phyloP scores from a whole-genome alignment of 305 asterid genomes.

The Striga hermonthica region DNA sequence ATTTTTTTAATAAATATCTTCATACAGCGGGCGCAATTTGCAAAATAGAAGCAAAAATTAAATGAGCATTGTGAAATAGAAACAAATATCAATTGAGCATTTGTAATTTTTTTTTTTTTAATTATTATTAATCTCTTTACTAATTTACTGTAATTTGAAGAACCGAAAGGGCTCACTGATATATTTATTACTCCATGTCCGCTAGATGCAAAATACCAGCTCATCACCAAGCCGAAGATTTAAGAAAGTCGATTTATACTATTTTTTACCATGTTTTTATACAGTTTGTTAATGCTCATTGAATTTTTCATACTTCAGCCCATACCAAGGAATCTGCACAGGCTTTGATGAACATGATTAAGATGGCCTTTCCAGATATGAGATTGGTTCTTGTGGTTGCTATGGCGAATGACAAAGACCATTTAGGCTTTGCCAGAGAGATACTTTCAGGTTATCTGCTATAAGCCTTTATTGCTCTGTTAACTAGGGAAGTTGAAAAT shows the following conservation, averaged over 20 bases:
- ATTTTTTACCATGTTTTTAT: conserved; percentile 22
- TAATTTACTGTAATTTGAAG: not conserved
- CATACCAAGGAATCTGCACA: conserved; percentile 92
- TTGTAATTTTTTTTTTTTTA: not conserved
- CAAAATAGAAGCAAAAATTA: not conserved
- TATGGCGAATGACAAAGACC: conserved; percentile 95
- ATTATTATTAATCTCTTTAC: not conserved
- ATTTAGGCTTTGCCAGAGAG: conserved; percentile 71
- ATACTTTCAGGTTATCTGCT: conserved; percentile 61
- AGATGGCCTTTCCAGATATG: conserved; percentile 52
- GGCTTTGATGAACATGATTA: conserved; percentile 61
- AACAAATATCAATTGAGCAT: not conserved
- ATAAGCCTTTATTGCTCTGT: conserved; percentile 23
- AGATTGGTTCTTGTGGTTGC: conserved; percentile 73
- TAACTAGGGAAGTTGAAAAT: not conserved
- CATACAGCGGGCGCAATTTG: not conserved
- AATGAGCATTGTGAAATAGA: not conserved
- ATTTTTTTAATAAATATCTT: not conserved
- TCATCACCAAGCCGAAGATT: conserved; percentile 9
- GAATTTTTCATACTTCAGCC: conserved; percentile 52
- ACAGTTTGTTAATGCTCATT: conserved; percentile 25
- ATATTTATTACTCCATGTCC: not conserved
- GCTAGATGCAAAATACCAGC: conserved; percentile 18
- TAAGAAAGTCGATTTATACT: conserved; percentile 24
- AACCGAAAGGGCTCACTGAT: not conserved